Base-by-base conservation (phyloP, 2,329 filamentous ascomycete genomes). In the Colletotrichum higginsianum region DNA sequence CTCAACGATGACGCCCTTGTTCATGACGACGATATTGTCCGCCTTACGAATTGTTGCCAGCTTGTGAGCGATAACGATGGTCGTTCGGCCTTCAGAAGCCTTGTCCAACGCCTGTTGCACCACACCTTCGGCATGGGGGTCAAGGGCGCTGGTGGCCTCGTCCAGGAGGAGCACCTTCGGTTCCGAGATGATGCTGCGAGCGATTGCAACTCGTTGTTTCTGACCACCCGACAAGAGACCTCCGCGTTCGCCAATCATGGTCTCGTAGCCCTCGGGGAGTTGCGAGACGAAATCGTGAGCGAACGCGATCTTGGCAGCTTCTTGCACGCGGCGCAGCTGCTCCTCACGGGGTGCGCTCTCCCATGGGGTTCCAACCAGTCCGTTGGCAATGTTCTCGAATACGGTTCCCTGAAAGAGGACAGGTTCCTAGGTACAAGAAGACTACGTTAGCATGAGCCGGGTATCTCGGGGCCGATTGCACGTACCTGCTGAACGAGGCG, bases 221-320 rank as follows among this genome's bases (percentile, higher is more conserved):
- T 93, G 90, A 0, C 91, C 91, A n/a, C 90, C 90, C 12, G 87
- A 90, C 0, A 92, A 80, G 67, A 89, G 87, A 42, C 88, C 86
- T 1, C 89, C 90, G 11, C 86, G 84, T 75, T 91, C 88, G 3
- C 90, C 90, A 7, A 92, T 87, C 11, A 84, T 80, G 0, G 90
- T 90, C 0, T 86, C 83, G 74, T 91, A 91, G 8, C 86, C 86
- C 75, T 81, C 74, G 4, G 86, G 85, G 1, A 87, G 78, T n/a
- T 80, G 78, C 2, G 79, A 75, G 47, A 88, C 84, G 66, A 87
- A 87, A 18, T 84, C 84, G 66, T 85, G 80, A 4, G 85, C 85
- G 76, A 83, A 85, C 7, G 85, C 82, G 65, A 84, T 79, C 52
- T 79, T 77, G 63, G 83, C 85, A 11, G 86, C 85, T 18, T 82